A percentile compares a stretch with the other conserved stretches of the same genome.
These are phyloP conservation scores for Yamadazyma insecticola DNA, from an alignment of 805 yeast species.

Conservation along the genomic window DNA sequence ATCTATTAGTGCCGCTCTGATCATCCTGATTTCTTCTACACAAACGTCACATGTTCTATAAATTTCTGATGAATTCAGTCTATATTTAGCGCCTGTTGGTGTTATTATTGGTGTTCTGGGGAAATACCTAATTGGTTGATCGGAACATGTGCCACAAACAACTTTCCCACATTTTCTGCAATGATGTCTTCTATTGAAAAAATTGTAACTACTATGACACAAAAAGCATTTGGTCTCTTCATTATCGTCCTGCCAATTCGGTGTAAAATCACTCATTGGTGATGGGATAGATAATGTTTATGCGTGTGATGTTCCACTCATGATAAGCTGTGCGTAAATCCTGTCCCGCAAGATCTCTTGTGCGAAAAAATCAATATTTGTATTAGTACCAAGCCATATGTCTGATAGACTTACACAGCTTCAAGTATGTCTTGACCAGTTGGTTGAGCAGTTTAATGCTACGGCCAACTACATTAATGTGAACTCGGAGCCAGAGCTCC, in stretches of 20 bases:
- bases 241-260: slow-evolving; percentile 71
- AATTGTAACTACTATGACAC: slow-evolving; percentile 49
- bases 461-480: slow-evolving; percentile 63
- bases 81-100: slow-evolving; percentile 45
- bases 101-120: slow-evolving; percentile 56
- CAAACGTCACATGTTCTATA: slow-evolving; percentile 78
- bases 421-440: slow-evolving; percentile 81
- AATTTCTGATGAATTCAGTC: slow-evolving; percentile 49
- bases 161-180: slow-evolving; percentile 79
- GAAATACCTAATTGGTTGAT: slow-evolving; percentile 47
- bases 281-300: too few species aligned
- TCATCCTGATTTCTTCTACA: slow-evolving; percentile 54
- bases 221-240: slow-evolving; percentile 48
- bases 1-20: slow-evolving; percentile 34
- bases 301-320: too few species aligned
- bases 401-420: slow-evolving; percentile 87
- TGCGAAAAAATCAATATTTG: too few species aligned
- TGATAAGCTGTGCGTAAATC: too few species aligned
- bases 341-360: too few species aligned
- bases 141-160: slow-evolving; percentile 68
- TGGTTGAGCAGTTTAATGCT: slow-evolving; percentile 75
- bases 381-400: too few species aligned
- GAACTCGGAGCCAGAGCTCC: slow-evolving; percentile 31
- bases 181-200: slow-evolving; percentile 75
- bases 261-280: too few species aligned